Evolutionary conservation across 148 eudicot species (phyloP).

Genomic region (Simmondsia chinensis): DNA sequence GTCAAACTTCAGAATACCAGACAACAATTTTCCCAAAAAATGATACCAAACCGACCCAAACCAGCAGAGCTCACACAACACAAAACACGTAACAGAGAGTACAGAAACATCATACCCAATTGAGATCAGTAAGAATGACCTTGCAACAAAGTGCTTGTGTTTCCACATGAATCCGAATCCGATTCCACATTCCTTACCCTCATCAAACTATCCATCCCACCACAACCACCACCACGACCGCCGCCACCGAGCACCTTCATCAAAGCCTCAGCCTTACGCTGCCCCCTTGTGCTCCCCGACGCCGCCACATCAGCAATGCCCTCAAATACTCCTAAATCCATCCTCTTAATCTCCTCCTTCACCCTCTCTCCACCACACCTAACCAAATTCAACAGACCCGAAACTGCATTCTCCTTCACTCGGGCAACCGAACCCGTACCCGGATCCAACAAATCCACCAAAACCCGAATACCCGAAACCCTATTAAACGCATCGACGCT

Average conservation of each 20-base stretch:
- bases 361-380: constrained; percentile 43
- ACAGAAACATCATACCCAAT: no score
- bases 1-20: no score
- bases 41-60: no score
- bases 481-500: constrained; percentile 32
- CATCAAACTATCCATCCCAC: constrained; percentile 3
- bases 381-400: constrained; percentile 67
- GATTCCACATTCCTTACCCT: neutral
- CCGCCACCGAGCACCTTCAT: constrained; percentile 48
- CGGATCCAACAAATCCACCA: constrained; percentile 59
- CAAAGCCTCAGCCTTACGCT: constrained; percentile 47
- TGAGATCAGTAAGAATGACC: constrained; percentile 19
- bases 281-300: constrained; percentile 68
- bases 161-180: constrained; percentile 9
- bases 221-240: no score
- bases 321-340: constrained; percentile 28
- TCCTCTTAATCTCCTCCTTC: constrained; percentile 26
- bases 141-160: constrained; percentile 10
- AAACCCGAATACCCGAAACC: constrained; percentile 47
- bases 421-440: constrained; percentile 39
- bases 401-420: constrained; percentile 39
- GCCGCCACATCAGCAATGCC: constrained; percentile 54
- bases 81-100: no score
- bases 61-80: no score
- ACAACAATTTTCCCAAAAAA: no score